Evolutionary conservation across 106 monocot genomes (phyloP).

Genomic region (Acanthochlamys bracteata): DNA sequence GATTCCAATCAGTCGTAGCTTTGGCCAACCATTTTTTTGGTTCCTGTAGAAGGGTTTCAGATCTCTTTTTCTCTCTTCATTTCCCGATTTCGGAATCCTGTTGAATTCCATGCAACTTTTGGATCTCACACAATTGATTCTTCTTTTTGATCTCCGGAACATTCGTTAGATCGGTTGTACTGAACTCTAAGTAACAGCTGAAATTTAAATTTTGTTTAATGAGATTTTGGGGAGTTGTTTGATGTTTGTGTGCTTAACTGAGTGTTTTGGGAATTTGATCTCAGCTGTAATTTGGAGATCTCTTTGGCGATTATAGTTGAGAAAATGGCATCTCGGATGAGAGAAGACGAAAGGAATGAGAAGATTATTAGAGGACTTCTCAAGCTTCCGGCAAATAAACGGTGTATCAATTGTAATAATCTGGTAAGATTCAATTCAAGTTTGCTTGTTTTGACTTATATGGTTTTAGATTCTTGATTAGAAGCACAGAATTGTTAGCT

Average conservation of each 20-base stretch:
- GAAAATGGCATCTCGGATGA: constrained; percentile 65
- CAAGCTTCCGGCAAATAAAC: constrained; percentile 67
- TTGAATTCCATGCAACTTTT: neutral
- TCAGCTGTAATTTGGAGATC: neutral
- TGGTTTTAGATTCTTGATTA: neutral
- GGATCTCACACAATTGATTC: neutral
- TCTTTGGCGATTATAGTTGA: constrained; percentile 5
- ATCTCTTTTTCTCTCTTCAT: neutral
- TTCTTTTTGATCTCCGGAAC: neutral
- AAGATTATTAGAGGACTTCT: constrained; percentile 81
- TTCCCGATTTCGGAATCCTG: neutral
- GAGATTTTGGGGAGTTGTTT: neutral
- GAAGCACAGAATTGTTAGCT: neutral
- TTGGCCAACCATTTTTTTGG: neutral
- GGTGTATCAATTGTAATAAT: constrained; percentile 91
- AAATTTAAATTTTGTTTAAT: neutral
- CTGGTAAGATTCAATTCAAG: constrained; percentile 38
- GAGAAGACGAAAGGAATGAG: constrained; percentile 92
- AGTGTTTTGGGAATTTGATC: neutral
- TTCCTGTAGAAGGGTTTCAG: no score
- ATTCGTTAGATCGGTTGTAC: neutral
- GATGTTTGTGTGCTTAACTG: neutral
- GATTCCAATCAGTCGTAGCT: no score
- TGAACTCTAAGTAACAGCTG: no score
- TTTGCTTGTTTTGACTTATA: neutral